Conservation (phyloP, 2,329 filamentous ascomycete genomes). For the Neodidymelliopsis sp. region DNA sequence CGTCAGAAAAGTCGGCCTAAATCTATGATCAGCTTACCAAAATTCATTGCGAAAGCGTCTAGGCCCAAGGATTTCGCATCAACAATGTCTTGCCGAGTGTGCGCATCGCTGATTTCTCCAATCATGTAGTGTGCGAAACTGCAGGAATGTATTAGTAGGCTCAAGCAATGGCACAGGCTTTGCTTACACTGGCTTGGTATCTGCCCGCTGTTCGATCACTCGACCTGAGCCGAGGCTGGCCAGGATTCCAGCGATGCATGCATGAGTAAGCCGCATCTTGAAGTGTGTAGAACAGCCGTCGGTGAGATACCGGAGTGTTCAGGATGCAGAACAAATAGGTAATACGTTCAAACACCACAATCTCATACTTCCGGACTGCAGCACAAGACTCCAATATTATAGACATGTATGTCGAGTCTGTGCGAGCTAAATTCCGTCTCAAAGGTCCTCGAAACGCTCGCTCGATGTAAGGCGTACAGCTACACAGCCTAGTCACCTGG, state of each 20-base stretch:
- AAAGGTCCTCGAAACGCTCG: constrained; percentile 7
- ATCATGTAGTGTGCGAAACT: constrained; percentile 38
- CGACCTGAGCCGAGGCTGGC: neutral
- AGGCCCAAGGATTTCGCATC: constrained; percentile 41
- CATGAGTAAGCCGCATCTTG: neutral
- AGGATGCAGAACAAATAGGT: too few relatives aligned
- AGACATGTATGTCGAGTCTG: too few relatives aligned
- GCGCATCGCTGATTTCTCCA: constrained; percentile 26
- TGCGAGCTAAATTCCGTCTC: too few relatives aligned
- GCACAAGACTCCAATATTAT: too few relatives aligned
- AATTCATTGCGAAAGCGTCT: constrained; percentile 48
- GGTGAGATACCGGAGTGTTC: too few relatives aligned
- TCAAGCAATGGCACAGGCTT: neutral
- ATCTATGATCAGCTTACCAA: constrained; percentile 24
- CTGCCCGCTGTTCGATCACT: neutral
- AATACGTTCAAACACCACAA: too few relatives aligned
- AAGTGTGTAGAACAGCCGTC: neutral
- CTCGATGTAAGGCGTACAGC: constrained; percentile 1
- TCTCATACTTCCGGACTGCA: too few relatives aligned
- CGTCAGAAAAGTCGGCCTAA: neutral
- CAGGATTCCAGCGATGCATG: neutral
- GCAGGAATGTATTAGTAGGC: neutral
- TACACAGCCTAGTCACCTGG: neutral
- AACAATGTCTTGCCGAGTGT: constrained; percentile 35
- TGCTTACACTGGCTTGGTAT: constrained; percentile 8